Conservation (phyloP, 768 basidiomycete genomes). For the Coprinopsis sp. region DNA sequence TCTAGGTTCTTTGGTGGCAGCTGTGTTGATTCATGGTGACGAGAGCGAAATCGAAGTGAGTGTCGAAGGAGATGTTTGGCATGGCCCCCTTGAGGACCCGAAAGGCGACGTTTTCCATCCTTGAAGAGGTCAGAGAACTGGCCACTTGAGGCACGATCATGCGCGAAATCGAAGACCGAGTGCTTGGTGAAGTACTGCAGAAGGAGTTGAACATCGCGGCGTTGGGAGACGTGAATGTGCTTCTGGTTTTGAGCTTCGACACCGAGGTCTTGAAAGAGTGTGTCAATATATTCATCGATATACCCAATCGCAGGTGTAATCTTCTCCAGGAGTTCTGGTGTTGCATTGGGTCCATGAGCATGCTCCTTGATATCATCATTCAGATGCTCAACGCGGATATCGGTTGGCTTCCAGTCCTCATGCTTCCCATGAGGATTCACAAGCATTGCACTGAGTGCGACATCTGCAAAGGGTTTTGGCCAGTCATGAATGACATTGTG, state of each 20-base stretch:
- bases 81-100: constrained; percentile 10
- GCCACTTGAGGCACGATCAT: constrained; percentile 1
- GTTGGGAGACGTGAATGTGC: constrained; percentile 17
- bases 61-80: constrained; percentile 13
- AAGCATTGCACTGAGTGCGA: constrained; percentile 17
- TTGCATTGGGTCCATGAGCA: constrained; percentile 18
- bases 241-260: constrained; percentile 15
- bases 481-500: constrained; percentile 16
- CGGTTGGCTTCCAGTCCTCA: constrained; percentile 17
- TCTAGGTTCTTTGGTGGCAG: neutral
- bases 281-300: constrained; percentile 13
- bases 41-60: constrained; percentile 2
- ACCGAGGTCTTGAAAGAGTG: constrained; percentile 15
- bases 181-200: constrained; percentile 9
- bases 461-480: constrained; percentile 15
- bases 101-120: neutral
- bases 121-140: constrained; percentile 7
- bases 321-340: constrained; percentile 16
- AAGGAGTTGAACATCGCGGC: constrained; percentile 16
- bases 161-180: constrained; percentile 5
- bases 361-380: constrained; percentile 19
- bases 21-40: constrained; percentile 2
- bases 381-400: constrained; percentile 22
- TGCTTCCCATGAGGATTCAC: constrained; percentile 17
- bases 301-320: constrained; percentile 20